Conservation (phyloP, 192 early-diverging fungal species). For the Backusella mclennaniae region DNA sequence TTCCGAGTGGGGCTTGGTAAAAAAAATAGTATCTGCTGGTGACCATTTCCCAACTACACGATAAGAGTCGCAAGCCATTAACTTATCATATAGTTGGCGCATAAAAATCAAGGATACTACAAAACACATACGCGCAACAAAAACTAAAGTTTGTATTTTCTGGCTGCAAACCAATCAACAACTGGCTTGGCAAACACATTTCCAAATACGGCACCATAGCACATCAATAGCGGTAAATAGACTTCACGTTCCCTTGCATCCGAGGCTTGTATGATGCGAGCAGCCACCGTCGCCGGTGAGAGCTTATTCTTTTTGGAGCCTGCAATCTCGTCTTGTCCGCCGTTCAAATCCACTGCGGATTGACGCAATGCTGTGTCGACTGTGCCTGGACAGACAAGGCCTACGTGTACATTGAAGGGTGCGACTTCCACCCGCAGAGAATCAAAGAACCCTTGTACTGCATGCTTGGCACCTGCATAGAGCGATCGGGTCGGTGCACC, state of each 20-base stretch:
- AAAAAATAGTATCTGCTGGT: no score
- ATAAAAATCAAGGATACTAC: no score
- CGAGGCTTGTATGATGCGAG: conserved; percentile 59
- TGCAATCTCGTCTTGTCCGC: conserved; percentile 13
- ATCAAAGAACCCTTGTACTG: conserved; percentile 79
- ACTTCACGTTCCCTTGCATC: conserved; percentile 53
- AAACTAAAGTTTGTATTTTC: conserved; percentile 63
- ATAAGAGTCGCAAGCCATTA: no score
- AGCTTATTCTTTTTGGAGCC: conserved; percentile 62
- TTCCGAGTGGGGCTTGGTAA: no score
- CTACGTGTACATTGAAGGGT: conserved; percentile 58
- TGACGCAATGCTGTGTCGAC: conserved; percentile 71
- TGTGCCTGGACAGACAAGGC: conserved; percentile 69
- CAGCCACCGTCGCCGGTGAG: conserved; percentile 56
- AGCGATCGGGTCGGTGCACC: conserved; percentile 76
- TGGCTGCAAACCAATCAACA: conserved; percentile 66
- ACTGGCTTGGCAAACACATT: conserved; percentile 53
- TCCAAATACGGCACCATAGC: conserved; percentile 46
- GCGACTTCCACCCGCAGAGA: conserved; percentile 77
- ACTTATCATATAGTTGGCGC: no score
- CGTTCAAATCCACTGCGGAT: conserved; percentile 59
- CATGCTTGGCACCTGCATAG: conserved; percentile 81
- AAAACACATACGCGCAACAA: no score
- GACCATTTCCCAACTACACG: no score
- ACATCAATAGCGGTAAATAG: conserved; percentile 61